These are phyloP conservation scores for Gnomoniopsis smithogilvyi DNA, from an alignment of 2,329 filamentous ascomycete genomes.

Conservation along the genomic window DNA sequence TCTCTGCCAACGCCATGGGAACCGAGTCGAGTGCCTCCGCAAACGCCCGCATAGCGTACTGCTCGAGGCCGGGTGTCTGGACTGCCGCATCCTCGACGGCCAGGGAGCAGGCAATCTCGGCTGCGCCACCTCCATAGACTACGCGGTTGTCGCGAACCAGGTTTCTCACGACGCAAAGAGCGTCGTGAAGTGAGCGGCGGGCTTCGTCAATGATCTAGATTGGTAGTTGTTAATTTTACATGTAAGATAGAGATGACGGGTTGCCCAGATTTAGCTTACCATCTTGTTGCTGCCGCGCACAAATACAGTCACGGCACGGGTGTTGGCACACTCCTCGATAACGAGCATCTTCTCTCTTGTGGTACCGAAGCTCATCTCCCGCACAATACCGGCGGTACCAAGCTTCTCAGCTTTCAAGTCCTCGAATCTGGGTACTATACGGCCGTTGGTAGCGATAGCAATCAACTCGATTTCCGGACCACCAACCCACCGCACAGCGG, in stretches of 20 bases:
- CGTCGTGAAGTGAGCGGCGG: conserved; percentile 95
- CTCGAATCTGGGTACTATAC: conserved; percentile 96
- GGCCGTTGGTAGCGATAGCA: conserved; percentile 95
- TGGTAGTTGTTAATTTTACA: conserved; percentile 13
- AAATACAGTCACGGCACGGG: conserved; percentile 91
- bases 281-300: conserved; percentile 99
- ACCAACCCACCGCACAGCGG: conserved; percentile 95
- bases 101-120: conserved; percentile 94
- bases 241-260: conserved; percentile 11
- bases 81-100: conserved; percentile 94
- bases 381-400: conserved; percentile 81
- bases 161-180: conserved; percentile 95
- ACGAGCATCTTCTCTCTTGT: conserved; percentile 99
- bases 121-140: conserved; percentile 94
- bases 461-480: conserved; percentile 98
- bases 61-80: conserved; percentile 94
- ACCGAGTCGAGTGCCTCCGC: conserved; percentile 90
- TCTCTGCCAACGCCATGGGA: conserved; percentile 95
- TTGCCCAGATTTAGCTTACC: conserved; percentile 50
- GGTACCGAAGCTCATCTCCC: conserved; percentile 95
- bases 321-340: conserved; percentile 99
- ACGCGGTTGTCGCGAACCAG: conserved; percentile 94
- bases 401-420: conserved; percentile 90
- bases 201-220: conserved; percentile 94
- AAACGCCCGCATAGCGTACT: conserved; percentile 98